A percentile compares a stretch with the other conserved stretches of the same genome.
Conservation (phyloP, 371 early-diverging fungal species). For the Rhizopus delemar region DNA sequence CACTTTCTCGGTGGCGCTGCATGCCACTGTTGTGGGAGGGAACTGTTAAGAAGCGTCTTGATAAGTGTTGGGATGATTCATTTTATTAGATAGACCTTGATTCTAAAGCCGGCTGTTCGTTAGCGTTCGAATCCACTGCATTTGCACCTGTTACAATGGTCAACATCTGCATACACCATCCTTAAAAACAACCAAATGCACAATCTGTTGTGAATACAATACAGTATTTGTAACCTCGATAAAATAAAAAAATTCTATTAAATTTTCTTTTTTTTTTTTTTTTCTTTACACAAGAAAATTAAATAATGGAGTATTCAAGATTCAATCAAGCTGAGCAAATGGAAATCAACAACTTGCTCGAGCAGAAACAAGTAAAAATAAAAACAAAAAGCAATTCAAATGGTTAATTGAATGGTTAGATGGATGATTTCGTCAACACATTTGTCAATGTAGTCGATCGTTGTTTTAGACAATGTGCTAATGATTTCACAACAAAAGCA, state of each 20-base stretch:
- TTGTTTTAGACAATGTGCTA: slow-evolving; percentile 90
- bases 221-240: neutral
- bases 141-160: too few species aligned
- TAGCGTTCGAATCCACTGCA: too few species aligned
- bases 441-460: slow-evolving; percentile 80
- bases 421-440: slow-evolving; percentile 84
- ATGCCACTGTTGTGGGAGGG: too few species aligned
- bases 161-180: too few species aligned
- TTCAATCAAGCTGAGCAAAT: slow-evolving; percentile 71
- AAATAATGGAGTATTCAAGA: slow-evolving; percentile 59
- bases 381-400: neutral
- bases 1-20: too few species aligned
- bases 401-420: slow-evolving; percentile 40
- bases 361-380: slow-evolving; percentile 76
- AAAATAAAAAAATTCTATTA: slow-evolving; percentile 6
- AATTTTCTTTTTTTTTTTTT: neutral
- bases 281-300: neutral
- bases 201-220: too few species aligned
- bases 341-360: slow-evolving; percentile 79
- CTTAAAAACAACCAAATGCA: too few species aligned
- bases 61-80: too few species aligned
- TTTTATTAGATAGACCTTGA: too few species aligned
- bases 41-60: too few species aligned
- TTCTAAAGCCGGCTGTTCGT: too few species aligned
- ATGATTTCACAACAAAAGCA: slow-evolving; percentile 88